Evolutionary conservation across 2,329 filamentous ascomycete species (phyloP), one percentile per base, ranked within the genome.

Genomic region (Didymella lethalis): DNA sequence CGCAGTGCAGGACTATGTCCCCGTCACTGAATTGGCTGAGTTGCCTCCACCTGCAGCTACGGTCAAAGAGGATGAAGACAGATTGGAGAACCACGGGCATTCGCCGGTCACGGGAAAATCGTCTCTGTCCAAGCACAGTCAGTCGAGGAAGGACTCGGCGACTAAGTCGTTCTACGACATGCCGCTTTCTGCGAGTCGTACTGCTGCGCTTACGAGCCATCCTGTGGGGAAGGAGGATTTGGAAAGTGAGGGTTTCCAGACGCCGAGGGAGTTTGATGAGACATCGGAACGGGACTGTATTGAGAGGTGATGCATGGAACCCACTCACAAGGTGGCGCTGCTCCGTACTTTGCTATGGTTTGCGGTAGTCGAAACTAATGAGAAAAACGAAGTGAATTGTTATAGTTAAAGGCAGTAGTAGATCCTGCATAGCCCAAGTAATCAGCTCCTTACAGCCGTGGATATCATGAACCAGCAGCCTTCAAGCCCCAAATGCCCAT

Each of bases 391-490:
- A 54, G 56, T 54, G 56, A 59, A 54, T 59, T 59, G 50, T 60
- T 55, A 48, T 55, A 56, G 57, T 60, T 60, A 60, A 60, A 55
- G 51, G 57, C 51, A 55, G 51, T 60, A 60, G 52, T 52, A 40
- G 48, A 55, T 51, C 29, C 32, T 31, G 48, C 44, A 48, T 48
- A 56, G 36, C 43, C 52, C 29, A 48, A 48, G 47, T 32, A 46
- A 52, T 32, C 52, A 40, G 41, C 44, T 52, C 25, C 57, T 25
- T 52, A 40, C 43, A 55, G 52, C 57, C 57, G 57, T 56, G 52
- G 57, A 60, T 60, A 60, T 60, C 57, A 52, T 49, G 48, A 18
- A 60, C 50, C 44, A 52, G 50, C 48, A 60, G 47, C 51, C 43
- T 52, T 29, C 45, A 48, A 28, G 43, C 48, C 29, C 44, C 52